Base-by-base conservation (phyloP, 2,329 filamentous ascomycete species). In the Dothiorella sarmentorum region DNA sequence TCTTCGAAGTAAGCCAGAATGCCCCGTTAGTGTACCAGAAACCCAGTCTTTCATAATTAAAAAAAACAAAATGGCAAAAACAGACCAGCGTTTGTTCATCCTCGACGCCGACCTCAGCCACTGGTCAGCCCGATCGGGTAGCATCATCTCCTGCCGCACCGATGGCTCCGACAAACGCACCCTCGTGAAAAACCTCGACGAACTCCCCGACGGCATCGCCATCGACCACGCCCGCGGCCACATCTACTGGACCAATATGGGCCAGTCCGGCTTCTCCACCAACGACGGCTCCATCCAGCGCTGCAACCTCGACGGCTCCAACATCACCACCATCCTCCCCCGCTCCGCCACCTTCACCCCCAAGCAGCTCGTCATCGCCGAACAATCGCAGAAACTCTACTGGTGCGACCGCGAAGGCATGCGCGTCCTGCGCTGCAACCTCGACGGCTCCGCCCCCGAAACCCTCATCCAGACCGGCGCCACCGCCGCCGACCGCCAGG, bases 301-400 rank as follows among this genome's bases (percentile, higher is more conserved):
- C 1, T 70, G 74, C n/a, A 74, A 76, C n/a, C 66, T 82, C 1
- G 78, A 83, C 53, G 83, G 84, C 1, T 73, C 62, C 10, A 69
- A 81, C 44, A 63, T 79, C 3, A 63, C 66, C 7, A 71, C 71
- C 0, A 65, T 85, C 2, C 67, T 85, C 0, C 63, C 75, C 0
- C 47, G 62, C 0, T 81, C 82, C 0, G 26, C 49, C 11, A 67
- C 80, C 0, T 75, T 84, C 65, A 86, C 83, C 0, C 76, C 76
- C 0, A 79, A 79, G 56, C 76, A 79, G 45, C 31, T 77, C 6
- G 38, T 64, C 3, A 55, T 73, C 17, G 70, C 72, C n/a, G 64
- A 7, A 26, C 67, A 18, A 66, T 74, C 17, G 11, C 31, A 43
- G 13, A 60, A 56, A n/a, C 18, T 77, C 4, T 78, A 77, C 61